Conservation (phyloP, 371 early-diverging fungal genomes). For the Haplosporangium sp. region DNA sequence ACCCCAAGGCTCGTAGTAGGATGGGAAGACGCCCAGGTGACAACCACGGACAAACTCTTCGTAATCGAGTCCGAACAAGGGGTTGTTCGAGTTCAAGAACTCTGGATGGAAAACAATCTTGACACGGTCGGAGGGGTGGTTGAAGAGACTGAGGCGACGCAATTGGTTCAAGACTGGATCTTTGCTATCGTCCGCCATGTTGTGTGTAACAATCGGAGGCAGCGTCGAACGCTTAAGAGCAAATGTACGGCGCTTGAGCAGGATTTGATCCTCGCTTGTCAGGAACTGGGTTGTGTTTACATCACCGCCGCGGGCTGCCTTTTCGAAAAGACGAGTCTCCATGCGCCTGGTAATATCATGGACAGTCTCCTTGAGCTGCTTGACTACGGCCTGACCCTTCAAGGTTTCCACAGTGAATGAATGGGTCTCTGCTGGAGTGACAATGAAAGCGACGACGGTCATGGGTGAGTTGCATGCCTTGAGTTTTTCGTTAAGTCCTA, state of each 20-base stretch:
- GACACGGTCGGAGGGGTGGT: slow-evolving; percentile 90
- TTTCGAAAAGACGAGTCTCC: slow-evolving; percentile 91
- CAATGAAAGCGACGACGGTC: slow-evolving; percentile 95
- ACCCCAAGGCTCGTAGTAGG: slow-evolving; percentile 97
- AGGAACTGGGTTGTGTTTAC: slow-evolving; percentile 69
- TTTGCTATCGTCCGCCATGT: slow-evolving; percentile 88
- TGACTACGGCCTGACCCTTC: slow-evolving; percentile 97
- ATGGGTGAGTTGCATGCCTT: slow-evolving; percentile 84
- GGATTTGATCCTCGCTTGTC: slow-evolving; percentile 85
- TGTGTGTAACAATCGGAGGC: slow-evolving; percentile 97
- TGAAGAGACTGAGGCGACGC: slow-evolving; percentile 87
- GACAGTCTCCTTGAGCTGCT: slow-evolving; percentile 93
- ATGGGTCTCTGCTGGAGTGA: slow-evolving; percentile 92
- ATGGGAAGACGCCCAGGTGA: slow-evolving; percentile 96
- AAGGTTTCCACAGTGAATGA: slow-evolving; percentile 95
- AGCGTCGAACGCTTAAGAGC: slow-evolving; percentile 87
- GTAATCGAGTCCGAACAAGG: slow-evolving; percentile 93
- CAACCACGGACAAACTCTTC: slow-evolving; percentile 98
- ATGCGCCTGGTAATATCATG: slow-evolving; percentile 85
- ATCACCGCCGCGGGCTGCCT: slow-evolving; percentile 75
- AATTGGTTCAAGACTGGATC: slow-evolving; percentile 90
- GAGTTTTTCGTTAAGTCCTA: slow-evolving; percentile 87
- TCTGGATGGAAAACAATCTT: slow-evolving; percentile 98
- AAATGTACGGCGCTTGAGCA: slow-evolving; percentile 93
- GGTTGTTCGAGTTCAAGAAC: slow-evolving; percentile 94